These are phyloP conservation scores for Penicillium crustosum DNA, from an alignment of 2,329 filamentous ascomycete genomes.

Conservation along the genomic window DNA sequence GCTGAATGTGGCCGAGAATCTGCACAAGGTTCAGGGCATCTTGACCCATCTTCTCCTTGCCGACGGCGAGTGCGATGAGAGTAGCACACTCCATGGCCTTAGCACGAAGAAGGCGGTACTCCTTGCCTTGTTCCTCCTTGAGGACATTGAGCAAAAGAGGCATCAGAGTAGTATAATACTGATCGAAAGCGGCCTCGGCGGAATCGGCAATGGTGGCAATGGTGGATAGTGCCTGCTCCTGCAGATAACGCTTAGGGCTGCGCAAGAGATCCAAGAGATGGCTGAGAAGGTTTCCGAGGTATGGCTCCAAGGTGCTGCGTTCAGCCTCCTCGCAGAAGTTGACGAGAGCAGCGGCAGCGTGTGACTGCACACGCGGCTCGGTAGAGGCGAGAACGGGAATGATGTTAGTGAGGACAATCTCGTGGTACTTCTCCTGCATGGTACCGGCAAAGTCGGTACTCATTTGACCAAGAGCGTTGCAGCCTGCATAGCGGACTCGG, in stretches of 20 bases:
- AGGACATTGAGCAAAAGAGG: constrained; percentile 88
- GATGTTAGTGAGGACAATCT: constrained; percentile 81
- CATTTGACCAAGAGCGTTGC: constrained; percentile 99
- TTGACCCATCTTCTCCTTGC: constrained; percentile 83
- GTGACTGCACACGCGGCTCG: constrained; percentile 91
- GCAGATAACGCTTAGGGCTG: constrained; percentile 91
- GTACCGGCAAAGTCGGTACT: constrained; percentile 97
- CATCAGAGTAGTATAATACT: constrained; percentile 96
- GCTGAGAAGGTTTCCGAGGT: constrained; percentile 81
- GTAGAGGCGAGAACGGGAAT: constrained; percentile 87
- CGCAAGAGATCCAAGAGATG: constrained; percentile 85
- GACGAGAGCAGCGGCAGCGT: constrained; percentile 94
- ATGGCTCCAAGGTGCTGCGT: constrained; percentile 85
- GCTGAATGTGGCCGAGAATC: constrained; percentile 81
- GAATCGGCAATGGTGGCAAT: constrained; percentile 99
- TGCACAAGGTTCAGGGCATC: constrained; percentile 88
- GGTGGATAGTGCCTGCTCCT: constrained; percentile 95
- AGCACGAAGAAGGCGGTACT: constrained; percentile 83
- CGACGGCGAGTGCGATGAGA: constrained; percentile 87
- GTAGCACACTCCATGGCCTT: constrained; percentile 99
- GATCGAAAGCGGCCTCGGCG: constrained; percentile 88
- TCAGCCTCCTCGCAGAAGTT: constrained; percentile 99
- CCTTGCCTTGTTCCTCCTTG: constrained; percentile 86
- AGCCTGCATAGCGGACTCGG: constrained; percentile 93
- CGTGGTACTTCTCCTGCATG: constrained; percentile 96